Conservation (phyloP, 345 rosid species). For the Aegle marmelos region DNA sequence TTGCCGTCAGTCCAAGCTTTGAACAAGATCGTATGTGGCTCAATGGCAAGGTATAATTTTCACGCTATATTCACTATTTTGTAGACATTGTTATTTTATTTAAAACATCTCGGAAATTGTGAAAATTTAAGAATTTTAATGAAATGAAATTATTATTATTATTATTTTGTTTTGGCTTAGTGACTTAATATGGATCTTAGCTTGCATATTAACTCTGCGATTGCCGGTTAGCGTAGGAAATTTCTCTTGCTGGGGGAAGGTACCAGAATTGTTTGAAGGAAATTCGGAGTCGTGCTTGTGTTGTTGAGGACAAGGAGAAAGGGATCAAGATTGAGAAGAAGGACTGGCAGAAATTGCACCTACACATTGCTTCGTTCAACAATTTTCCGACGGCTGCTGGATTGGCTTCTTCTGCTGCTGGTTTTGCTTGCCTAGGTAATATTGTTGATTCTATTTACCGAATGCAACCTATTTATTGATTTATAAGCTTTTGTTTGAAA, state of each 20-base stretch:
- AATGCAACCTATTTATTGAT: not conserved
- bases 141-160: too few relatives aligned
- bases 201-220: not conserved
- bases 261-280: conserved; percentile 87
- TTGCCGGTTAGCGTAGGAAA: conserved; percentile 67
- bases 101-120: not conserved
- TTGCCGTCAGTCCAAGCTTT: conserved; percentile 84
- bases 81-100: not conserved
- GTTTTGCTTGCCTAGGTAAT: conserved; percentile 95
- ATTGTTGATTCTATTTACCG: not conserved
- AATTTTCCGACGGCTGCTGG: conserved; percentile 99
- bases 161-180: not conserved
- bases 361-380: conserved; percentile 89
- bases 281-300: conserved; percentile 72
- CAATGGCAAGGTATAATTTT: conserved; percentile 70
- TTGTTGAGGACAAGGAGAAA: conserved; percentile 75
- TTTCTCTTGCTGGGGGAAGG: conserved; percentile 88
- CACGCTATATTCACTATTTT: too few relatives aligned
- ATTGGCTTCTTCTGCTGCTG: conserved; percentile 98
- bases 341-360: conserved; percentile 81
- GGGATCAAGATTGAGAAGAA: conserved; percentile 72
- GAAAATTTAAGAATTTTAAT: not conserved
- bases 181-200: not conserved
- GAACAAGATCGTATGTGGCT: conserved; percentile 97
- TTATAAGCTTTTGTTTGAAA: not conserved